Evolutionary conservation across 2,329 filamentous ascomycete genomes (phyloP).

Genomic region (Fusarium keratoplasticum): DNA sequence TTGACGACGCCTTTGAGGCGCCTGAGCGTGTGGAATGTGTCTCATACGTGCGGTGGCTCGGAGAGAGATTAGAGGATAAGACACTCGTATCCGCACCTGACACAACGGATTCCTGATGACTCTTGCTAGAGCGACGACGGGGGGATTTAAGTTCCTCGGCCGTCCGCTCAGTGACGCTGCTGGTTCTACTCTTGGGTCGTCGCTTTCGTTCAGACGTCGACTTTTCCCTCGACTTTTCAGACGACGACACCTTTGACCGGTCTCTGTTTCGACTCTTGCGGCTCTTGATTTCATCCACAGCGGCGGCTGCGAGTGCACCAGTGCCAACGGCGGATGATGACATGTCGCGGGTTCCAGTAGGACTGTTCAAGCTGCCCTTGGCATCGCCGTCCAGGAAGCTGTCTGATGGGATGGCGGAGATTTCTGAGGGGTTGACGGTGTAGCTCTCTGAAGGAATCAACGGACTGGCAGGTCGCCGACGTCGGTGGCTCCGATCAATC

Average conservation of each 20-base stretch:
- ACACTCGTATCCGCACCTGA: conserved; percentile 67
- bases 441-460: conserved; percentile 73
- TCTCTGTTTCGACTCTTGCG: conserved; percentile 61
- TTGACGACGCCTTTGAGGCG: conserved; percentile 77
- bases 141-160: conserved; percentile 59
- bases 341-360: conserved; percentile 51
- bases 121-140: conserved; percentile 63
- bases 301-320: conserved; percentile 51
- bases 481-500: conserved; percentile 72
- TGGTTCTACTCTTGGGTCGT: conserved; percentile 61
- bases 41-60: conserved; percentile 67
- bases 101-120: conserved; percentile 63
- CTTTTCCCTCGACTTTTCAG: conserved; percentile 59
- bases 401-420: conserved; percentile 78
- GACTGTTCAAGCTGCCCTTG: conserved; percentile 57
- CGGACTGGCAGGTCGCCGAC: conserved; percentile 75
- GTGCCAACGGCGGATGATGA: conserved; percentile 50
- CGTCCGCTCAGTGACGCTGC: conserved; percentile 61
- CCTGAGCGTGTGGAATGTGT: conserved; percentile 64
- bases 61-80: conserved; percentile 64
- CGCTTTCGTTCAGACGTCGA: conserved; percentile 59
- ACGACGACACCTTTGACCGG: conserved; percentile 49
- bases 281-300: conserved; percentile 56
- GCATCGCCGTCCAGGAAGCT: conserved; percentile 68
- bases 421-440: conserved; percentile 79